These are phyloP conservation scores for Chara braunii DNA, from an alignment of 139 green algal genomes.

Conservation along the genomic window DNA sequence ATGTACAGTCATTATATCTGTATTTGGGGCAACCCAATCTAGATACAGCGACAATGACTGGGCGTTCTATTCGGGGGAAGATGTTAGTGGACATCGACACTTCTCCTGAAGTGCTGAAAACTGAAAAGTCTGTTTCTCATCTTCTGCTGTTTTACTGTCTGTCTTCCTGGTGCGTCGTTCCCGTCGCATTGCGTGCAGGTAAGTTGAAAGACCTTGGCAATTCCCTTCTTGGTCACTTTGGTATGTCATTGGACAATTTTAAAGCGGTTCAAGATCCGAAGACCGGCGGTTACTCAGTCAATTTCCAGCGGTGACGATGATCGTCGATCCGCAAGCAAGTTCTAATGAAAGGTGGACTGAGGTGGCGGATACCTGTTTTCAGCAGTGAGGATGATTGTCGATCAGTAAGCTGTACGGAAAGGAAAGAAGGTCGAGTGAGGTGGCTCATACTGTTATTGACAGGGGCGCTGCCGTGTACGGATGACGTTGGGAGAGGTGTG, in stretches of 20 bases:
- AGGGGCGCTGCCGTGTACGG: not conserved
- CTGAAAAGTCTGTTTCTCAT: no score
- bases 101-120: no score
- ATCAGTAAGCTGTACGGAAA: not conserved
- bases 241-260: slow-evolving; percentile 92
- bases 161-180: no score
- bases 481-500: not conserved
- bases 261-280: slow-evolving; percentile 86
- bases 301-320: slow-evolving; percentile 63
- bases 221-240: slow-evolving; percentile 90
- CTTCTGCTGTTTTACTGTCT: no score
- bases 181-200: no score
- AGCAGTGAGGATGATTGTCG: not conserved
- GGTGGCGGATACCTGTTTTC: not conserved
- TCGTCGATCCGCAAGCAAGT: not conserved
- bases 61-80: no score
- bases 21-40: no score
- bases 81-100: no score
- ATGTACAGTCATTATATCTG: no score
- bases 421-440: not conserved
- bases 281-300: slow-evolving; percentile 84
- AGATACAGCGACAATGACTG: no score
- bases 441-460: not conserved
- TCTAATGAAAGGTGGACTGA: not conserved
- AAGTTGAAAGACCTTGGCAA: slow-evolving; percentile 98